Base-by-base conservation (phyloP, 169 alveolate species). In the Plasmodium knowlesi region DNA sequence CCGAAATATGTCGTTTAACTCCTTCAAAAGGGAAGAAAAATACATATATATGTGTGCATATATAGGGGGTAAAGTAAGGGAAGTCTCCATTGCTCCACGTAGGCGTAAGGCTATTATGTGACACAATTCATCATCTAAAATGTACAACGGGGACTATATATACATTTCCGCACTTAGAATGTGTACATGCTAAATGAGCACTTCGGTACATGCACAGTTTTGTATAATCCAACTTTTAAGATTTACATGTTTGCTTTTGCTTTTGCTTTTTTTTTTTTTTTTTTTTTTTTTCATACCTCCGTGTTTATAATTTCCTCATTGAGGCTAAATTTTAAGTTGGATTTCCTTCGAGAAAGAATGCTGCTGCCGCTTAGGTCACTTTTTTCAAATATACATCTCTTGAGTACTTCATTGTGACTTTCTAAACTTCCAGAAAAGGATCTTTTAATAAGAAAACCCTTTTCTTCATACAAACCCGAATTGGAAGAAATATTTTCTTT, bases 1-100 rank as follows among this genome's bases (percentile, higher is more conserved):
- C 32, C 46, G 78, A 54, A 88, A 54, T 88, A 78, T 61, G 37
- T 88, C 74, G 37, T 79, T 79, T 88, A 88, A 88, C 50, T 88
- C 94, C 94, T 88, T 41, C n/a, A 88, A 54, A 78, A 72, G 81
- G 81, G 61, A 30, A 9, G 53, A 50, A 84, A 41, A 84, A 12
- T 28, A 80, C 50, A 32, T 22, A 80, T 41, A 22, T 34, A 73
- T 73, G 41, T 34, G 41, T n/a, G 25, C 57, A 32, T 34, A 28
- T 34, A 22, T 34, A 73, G 19, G 53, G 50, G 53, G 53, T 14
- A 73, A 73, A 30, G 37, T 14, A 28, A 10, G 41, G 43, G 82
- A 73, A 30, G 25, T 32, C 41, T 73, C 19, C 34, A 37, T 19
- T 16, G 53, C 10, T 28, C 41, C 3, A 73, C 82, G 32, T 34